phyloP scores from a whole-genome alignment of 345 rosid genomes.

The Eucalyptus paniculata region DNA sequence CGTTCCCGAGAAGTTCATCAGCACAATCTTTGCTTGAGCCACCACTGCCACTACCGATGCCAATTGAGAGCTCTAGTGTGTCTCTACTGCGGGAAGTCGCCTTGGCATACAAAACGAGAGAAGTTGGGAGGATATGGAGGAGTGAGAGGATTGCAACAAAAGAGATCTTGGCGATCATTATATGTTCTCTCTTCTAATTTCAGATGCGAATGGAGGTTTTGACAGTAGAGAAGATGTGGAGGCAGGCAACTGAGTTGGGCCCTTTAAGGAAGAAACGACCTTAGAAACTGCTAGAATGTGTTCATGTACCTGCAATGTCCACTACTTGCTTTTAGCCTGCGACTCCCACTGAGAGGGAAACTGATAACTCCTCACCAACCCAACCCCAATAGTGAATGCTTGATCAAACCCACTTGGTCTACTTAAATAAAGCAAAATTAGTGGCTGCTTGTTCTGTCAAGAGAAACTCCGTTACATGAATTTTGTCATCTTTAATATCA shows the following conservation, averaged over 20 bases:
- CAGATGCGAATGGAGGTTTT: neutral
- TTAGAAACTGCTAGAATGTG: neutral
- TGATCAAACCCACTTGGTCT: neutral
- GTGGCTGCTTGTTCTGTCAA: neutral
- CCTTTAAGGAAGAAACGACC: neutral
- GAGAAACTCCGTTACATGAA: neutral
- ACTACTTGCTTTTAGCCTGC: neutral
- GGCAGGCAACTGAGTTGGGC: neutral
- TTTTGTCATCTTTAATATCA: neutral
- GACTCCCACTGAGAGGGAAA: neutral
- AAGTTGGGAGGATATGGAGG: neutral
- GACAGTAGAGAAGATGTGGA: neutral
- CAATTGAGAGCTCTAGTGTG: neutral
- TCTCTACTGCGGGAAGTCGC: neutral
- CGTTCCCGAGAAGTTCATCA: neutral
- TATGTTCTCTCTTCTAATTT: neutral
- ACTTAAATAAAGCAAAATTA: neutral
- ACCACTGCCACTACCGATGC: neutral
- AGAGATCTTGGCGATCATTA: neutral
- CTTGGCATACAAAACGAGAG: neutral
- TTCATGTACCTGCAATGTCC: neutral
- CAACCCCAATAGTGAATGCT: neutral
- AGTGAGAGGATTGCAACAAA: neutral
- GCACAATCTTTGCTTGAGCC: neutral
- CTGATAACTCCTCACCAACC: neutral